phyloP scores from a whole-genome alignment of 305 asterid genomes.

The Fraxinus paxiana region DNA sequence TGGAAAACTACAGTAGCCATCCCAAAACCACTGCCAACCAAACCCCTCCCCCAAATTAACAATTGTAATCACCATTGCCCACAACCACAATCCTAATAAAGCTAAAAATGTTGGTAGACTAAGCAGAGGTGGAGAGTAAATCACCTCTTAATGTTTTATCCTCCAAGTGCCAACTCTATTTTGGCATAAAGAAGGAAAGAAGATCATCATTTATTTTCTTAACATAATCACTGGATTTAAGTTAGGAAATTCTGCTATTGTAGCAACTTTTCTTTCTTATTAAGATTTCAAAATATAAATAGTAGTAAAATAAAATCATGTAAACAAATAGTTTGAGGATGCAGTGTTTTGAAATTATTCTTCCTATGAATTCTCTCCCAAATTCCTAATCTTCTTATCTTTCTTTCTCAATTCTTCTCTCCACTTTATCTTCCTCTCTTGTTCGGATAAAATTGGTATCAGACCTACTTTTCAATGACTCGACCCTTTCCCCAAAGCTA shows the following conservation, averaged over 20 bases:
- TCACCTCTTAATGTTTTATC: background rate
- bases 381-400: background rate
- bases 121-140: background rate
- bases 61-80: background rate
- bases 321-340: background rate
- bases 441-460: background rate
- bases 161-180: background rate
- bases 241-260: background rate
- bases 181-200: background rate
- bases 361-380: background rate
- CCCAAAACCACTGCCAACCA: background rate
- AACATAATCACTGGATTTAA: background rate
- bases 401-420: background rate
- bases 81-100: background rate
- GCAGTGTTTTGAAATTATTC: background rate
- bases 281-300: background rate
- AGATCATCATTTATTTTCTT: background rate
- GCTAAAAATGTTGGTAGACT: background rate
- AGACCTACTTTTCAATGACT: background rate
- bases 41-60: background rate
- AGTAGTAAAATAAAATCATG: background rate
- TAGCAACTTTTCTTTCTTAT: background rate
- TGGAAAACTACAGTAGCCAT: background rate
- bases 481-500: background rate
- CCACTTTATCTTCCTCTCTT: background rate